A percentile compares a stretch with the other conserved stretches of the same genome.
phyloP scores from a whole-genome alignment of 2,329 filamentous ascomycete species.

The Chaetomiaceae sp. region DNA sequence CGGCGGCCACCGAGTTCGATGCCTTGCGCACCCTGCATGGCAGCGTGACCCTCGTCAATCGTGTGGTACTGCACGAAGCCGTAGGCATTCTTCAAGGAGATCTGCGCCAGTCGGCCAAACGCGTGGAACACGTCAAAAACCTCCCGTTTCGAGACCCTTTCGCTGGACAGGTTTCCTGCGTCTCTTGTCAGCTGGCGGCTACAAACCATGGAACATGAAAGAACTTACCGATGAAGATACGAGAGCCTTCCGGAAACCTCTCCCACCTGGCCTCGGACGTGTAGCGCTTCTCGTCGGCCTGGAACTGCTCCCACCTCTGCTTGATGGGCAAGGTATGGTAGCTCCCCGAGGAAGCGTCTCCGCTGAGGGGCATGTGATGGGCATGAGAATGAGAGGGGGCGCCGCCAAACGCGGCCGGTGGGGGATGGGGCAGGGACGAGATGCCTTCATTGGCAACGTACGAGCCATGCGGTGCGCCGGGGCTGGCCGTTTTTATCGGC shows the following conservation, averaged over 20 bases:
- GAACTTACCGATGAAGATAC: slow-evolving; percentile 70
- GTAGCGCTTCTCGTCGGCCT: slow-evolving; percentile 66
- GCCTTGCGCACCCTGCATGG: slow-evolving; percentile 73
- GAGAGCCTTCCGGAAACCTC: slow-evolving; percentile 67
- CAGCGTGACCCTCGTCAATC: slow-evolving; percentile 63
- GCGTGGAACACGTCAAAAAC: slow-evolving; percentile 85
- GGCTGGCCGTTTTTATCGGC: slow-evolving; percentile 9
- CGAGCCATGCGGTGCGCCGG: slow-evolving; percentile 15
- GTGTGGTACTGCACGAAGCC: slow-evolving; percentile 94
- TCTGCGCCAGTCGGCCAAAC: slow-evolving; percentile 83
- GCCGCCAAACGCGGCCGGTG: slow-evolving; percentile 13
- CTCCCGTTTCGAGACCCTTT: slow-evolving; percentile 88
- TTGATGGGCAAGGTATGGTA: slow-evolving; percentile 38
- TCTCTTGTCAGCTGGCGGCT: slow-evolving; percentile 25
- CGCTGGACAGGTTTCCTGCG: slow-evolving; percentile 86
- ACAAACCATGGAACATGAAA: background rate
- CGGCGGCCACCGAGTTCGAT: slow-evolving; percentile 79
- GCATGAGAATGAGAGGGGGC: slow-evolving; percentile 12
- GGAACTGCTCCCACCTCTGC: slow-evolving; percentile 64
- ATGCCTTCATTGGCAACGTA: slow-evolving; percentile 19
- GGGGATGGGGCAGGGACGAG: slow-evolving; percentile 20
- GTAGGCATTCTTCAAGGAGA: slow-evolving; percentile 93
- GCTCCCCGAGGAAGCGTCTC: slow-evolving; percentile 6
- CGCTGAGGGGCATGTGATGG: slow-evolving; percentile 12
- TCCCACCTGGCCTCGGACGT: slow-evolving; percentile 77